A percentile compares a stretch with the other conserved stretches of the same genome.
These are phyloP conservation scores for Friedmanniomyces simplex DNA, from an alignment of 495 filamentous ascomycete genomes.

Conservation along the genomic window DNA sequence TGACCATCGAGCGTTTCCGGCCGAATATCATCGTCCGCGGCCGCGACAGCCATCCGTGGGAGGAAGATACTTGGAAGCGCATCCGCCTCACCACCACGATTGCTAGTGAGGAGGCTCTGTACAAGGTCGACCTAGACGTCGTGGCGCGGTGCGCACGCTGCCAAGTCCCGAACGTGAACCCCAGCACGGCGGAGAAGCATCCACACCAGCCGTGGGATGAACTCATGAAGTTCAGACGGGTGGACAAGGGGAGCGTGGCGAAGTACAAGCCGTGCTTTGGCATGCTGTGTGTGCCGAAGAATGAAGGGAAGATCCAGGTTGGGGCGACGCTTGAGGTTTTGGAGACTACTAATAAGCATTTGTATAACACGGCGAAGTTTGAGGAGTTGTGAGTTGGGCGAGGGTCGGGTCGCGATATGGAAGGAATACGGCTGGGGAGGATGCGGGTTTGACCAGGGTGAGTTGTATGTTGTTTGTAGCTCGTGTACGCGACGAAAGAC, in stretches of 20 bases:
- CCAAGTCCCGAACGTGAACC: constrained; percentile 36
- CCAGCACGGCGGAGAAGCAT: constrained; percentile 34
- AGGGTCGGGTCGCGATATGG: too few relatives aligned
- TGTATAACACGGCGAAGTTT: constrained; percentile 20
- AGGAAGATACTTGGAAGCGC: constrained; percentile 35
- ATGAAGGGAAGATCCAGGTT: constrained; percentile 41
- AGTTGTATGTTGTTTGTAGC: too few relatives aligned
- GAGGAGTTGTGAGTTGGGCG: constrained; percentile 18
- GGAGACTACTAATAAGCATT: constrained; percentile 36
- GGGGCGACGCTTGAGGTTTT: constrained; percentile 46
- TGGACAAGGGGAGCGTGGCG: constrained; percentile 29
- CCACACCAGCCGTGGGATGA: constrained; percentile 34
- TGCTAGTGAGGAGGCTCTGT: constrained; percentile 4
- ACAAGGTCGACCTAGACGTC: constrained; percentile 34
- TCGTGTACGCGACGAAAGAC: too few relatives aligned
- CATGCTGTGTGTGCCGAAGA: constrained; percentile 33
- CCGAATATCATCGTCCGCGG: constrained; percentile 34
- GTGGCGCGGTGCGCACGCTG: constrained; percentile 31
- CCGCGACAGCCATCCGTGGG: constrained; percentile 27
- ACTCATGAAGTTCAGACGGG: constrained; percentile 31
- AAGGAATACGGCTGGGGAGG: too few relatives aligned
- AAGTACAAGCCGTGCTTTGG: constrained; percentile 37
- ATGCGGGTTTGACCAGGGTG: too few relatives aligned
- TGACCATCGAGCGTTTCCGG: constrained; percentile 37
- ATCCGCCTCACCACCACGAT: constrained; percentile 19